Conservation (phyloP, 352 stramenopile species). For the Globisporangium orthogonon region DNA sequence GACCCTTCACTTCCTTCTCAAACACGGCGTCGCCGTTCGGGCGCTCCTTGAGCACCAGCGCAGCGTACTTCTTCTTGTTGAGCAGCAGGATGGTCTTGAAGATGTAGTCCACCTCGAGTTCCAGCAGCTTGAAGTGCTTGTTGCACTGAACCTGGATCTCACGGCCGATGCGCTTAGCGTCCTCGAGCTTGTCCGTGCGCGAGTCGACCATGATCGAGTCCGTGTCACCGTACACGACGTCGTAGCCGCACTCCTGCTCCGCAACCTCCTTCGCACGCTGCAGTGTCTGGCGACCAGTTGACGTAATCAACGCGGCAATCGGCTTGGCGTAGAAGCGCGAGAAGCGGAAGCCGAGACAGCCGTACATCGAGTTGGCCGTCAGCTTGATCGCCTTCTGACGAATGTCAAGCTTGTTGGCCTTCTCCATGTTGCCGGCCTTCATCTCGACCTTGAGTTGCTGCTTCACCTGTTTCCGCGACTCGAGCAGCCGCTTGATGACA, state of each 20-base stretch:
- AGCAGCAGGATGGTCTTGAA: constrained; percentile 99
- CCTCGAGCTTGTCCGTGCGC: constrained; percentile 89
- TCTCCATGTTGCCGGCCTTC: constrained; percentile 81
- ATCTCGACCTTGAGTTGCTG: constrained; percentile 94
- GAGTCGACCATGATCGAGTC: constrained; percentile 99
- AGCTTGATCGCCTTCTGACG: constrained; percentile 99
- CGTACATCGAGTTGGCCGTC: constrained; percentile 99
- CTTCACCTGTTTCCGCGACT: constrained; percentile 97
- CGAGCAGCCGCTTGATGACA: constrained; percentile 97
- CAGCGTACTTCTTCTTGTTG: constrained; percentile 99
- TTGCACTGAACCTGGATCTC: constrained; percentile 98
- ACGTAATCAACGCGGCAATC: constrained; percentile 98
- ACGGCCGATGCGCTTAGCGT: constrained; percentile 91
- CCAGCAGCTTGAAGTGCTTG: constrained; percentile 98
- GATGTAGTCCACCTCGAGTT: constrained; percentile 99
- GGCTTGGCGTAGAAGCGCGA: constrained; percentile 98
- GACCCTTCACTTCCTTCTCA: constrained; percentile 97
- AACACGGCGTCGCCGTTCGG: constrained; percentile 54
- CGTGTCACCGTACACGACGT: constrained; percentile 99
- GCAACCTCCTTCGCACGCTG: constrained; percentile 97
- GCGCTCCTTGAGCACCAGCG: constrained; percentile 91
- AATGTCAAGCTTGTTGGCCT: constrained; percentile 94
- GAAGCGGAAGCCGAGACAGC: constrained; percentile 98
- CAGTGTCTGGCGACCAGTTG: constrained; percentile 97
- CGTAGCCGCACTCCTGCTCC: constrained; percentile 95